Percentiles rank a stretch among this genome's conserved stretches.
These are phyloP conservation scores for Kodamaea alishanica DNA, from an alignment of 1,139 yeast genomes.

Conservation along the genomic window DNA sequence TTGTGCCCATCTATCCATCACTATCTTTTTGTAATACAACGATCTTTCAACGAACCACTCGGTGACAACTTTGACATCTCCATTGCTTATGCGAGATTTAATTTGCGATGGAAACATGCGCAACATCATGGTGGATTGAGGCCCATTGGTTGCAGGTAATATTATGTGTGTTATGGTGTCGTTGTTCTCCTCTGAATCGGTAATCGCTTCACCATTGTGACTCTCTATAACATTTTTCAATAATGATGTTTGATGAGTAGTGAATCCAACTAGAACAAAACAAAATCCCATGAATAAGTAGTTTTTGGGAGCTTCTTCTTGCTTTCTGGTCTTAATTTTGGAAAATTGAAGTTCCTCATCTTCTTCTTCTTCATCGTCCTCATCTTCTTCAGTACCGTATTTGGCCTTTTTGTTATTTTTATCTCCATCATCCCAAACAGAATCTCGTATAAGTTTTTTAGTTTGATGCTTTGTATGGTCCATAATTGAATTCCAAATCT, in stretches of 20 bases:
- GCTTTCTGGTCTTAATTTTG: neutral
- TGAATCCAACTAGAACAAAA: conserved; percentile 41
- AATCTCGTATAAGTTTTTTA: conserved; percentile 16
- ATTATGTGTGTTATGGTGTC: conserved; percentile 34
- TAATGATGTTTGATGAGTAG: conserved; percentile 27
- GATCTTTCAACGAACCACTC: conserved; percentile 89
- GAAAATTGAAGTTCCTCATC: conserved; percentile 2
- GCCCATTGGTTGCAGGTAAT: conserved; percentile 38
- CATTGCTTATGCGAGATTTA: conserved; percentile 21
- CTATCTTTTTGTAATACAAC: conserved; percentile 53
- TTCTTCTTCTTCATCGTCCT: conserved; percentile 11
- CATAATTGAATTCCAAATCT: conserved; percentile 54
- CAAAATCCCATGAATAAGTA: conserved; percentile 32
- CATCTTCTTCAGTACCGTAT: no score
- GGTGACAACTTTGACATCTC: conserved; percentile 43
- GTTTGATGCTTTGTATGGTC: conserved; percentile 21
- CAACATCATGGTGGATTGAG: conserved; percentile 23
- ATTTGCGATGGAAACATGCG: conserved; percentile 23
- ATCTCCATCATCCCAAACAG: conserved; percentile 31
- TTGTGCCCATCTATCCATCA: conserved; percentile 68
- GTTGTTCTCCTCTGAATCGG: conserved; percentile 17
- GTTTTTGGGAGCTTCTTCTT: conserved; percentile 6
- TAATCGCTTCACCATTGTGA: conserved; percentile 40
- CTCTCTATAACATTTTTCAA: conserved; percentile 35
- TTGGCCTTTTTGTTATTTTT: no score